Evolutionary conservation across 495 filamentous ascomycete genomes (phyloP), one percentile per base, ranked within the genome.

Genomic region (Penicillium macrosclerotiorum): DNA sequence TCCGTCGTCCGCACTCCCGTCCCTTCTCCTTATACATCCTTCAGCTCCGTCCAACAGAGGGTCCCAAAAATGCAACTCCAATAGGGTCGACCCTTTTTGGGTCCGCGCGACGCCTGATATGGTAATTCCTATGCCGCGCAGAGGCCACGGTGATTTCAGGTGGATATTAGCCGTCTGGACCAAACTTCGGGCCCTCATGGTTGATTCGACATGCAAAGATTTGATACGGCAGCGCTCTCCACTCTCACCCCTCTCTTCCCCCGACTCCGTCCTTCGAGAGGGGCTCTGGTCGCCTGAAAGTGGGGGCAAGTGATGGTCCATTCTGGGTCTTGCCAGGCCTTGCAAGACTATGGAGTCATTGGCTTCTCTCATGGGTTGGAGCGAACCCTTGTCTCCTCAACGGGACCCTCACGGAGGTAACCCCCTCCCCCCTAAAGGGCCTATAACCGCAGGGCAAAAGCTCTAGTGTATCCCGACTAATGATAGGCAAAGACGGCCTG

Each of bases 401-500:
- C 26, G 42, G 26, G 41, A 31, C 23, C 27, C 41, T 39, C 34
- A 38, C 48, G 39, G 53, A 56, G 49, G 52, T 56, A 45, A 48
- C 37, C 51, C 51, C 11, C 2, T n/a, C 40, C n/a, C n/a, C n/a
- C n/a, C n/a, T n/a, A 42, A 42, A 42, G 34, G 29, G 8, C 23
- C 25, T 19, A 24, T 14, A 17, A 20, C n/a, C 23, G 19, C 37
- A 20, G 24, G 43, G 17, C 18, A 33, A 37, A 42, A 20, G 14
- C 24, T 23, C 39, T 38, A 42, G 17, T 34, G 30, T 24, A 6
- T 19, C 18, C 5, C 45, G 11, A 17, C 11, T 12, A 31, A 45
- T 54, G 43, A 37, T 39, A 30, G 23, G 40, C 25, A 29, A 40
- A 27, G 11, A 41, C 18, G 24, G n/a, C 14, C n/a, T 40, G 39